phyloP scores from a whole-genome alignment of 495 filamentous ascomycete genomes.

The Neurospora sublineolata region DNA sequence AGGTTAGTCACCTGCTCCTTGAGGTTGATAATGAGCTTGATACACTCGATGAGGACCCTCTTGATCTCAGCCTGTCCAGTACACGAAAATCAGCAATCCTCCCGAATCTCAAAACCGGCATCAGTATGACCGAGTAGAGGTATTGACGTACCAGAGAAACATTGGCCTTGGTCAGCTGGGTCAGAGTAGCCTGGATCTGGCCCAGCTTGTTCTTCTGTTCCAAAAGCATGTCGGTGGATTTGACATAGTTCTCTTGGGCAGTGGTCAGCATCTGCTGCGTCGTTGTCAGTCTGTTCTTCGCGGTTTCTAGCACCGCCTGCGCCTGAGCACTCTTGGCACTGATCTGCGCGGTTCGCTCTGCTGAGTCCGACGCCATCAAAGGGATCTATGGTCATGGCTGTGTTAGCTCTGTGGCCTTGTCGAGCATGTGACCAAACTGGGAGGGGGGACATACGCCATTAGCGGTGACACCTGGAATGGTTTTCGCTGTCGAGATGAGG shows the following conservation, averaged over 20 bases:
- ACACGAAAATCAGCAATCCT: background rate
- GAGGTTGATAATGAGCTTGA: slow-evolving; percentile 2
- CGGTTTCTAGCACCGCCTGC: background rate
- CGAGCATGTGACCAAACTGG: background rate
- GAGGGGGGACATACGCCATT: background rate
- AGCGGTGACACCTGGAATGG: background rate
- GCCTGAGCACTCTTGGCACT: background rate
- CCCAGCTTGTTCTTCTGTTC: slow-evolving; percentile 1
- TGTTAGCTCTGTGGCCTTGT: background rate
- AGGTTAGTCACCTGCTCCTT: slow-evolving; percentile 2
- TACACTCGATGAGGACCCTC: slow-evolving; percentile 1
- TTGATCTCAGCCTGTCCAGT: slow-evolving; percentile 1
- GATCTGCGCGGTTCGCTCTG: background rate
- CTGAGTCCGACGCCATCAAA: background rate
- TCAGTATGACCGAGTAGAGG: background rate
- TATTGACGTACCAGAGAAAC: background rate
- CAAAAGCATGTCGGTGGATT: slow-evolving; percentile 1
- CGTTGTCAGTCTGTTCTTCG: background rate
- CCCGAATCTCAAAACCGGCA: background rate
- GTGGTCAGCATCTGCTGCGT: slow-evolving; percentile 1
- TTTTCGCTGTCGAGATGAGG: background rate
- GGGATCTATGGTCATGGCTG: background rate
- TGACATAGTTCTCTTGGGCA: background rate
- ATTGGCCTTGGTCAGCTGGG: background rate
- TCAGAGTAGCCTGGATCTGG: background rate